Percentiles rank a stretch among this genome's conserved stretches.
Evolutionary conservation across 176 grass and related monocot species (phyloP).

Genomic region (Typha latifolia): DNA sequence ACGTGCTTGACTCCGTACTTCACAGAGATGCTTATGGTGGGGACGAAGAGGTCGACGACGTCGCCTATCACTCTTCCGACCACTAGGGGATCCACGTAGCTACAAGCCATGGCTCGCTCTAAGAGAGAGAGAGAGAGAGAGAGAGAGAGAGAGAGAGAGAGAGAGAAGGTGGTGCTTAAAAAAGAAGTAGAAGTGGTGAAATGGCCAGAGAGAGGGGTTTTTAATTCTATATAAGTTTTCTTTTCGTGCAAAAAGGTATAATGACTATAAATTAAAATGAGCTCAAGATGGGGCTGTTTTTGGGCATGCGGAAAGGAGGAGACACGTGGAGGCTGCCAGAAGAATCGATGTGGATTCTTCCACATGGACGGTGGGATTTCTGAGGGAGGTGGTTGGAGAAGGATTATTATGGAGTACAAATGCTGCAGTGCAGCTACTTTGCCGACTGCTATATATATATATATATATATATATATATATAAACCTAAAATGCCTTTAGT

Average conservation of each 20-base stretch:
- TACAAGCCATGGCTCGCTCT: conserved; percentile 27
- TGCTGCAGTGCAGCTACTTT: too few species aligned
- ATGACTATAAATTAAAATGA: background rate
- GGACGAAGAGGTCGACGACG: conserved; percentile 77
- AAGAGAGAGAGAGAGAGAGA: background rate
- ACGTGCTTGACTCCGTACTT: conserved; percentile 56
- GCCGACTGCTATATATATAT: too few species aligned
- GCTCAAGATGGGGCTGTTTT: background rate
- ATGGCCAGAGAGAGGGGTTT: background rate
- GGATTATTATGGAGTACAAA: too few species aligned
- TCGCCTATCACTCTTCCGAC: conserved; percentile 80
- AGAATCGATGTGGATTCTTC: background rate
- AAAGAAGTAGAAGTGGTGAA: background rate
- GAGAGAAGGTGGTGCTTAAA: background rate
- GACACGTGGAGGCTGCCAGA: background rate
- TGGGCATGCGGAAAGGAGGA: too few species aligned
- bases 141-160: background rate
- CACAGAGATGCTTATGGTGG: conserved; percentile 49
- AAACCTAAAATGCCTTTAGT: too few species aligned
- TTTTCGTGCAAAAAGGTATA: background rate
- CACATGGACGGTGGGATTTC: background rate
- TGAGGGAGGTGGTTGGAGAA: too few species aligned
- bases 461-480: too few species aligned
- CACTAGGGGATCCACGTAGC: conserved; percentile 69
- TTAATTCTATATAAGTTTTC: background rate